Evolutionary conservation across 2,329 filamentous ascomycete species (phyloP).

Genomic region (Neofusicoccum laricinum): DNA sequence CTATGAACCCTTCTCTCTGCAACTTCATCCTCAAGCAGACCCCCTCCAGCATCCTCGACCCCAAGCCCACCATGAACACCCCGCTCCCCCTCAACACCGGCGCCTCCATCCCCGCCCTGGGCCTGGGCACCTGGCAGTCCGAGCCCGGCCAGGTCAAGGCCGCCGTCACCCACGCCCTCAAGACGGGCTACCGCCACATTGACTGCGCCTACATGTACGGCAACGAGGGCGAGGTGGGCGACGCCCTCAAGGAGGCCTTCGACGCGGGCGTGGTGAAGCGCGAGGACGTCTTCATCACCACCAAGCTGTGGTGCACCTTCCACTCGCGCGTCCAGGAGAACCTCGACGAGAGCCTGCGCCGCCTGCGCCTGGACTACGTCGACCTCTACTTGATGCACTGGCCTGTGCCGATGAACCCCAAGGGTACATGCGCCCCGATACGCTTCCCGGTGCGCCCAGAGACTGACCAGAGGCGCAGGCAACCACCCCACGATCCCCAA

Average conservation of each 20-base stretch:
- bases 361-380: conserved; percentile 74
- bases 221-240: conserved; percentile 74
- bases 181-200: conserved; percentile 54
- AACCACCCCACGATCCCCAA: conserved; percentile 75
- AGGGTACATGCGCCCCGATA: conserved; percentile 46
- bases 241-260: conserved; percentile 76
- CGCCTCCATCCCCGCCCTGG: conserved; percentile 37
- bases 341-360: conserved; percentile 69
- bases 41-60: conserved; percentile 34
- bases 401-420: conserved; percentile 77
- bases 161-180: conserved; percentile 47
- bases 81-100: conserved; percentile 40
- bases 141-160: conserved; percentile 46
- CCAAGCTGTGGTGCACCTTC: conserved; percentile 84
- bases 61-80: conserved; percentile 39
- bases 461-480: conserved; percentile 40
- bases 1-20: conserved; percentile 39
- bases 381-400: conserved; percentile 83
- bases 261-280: conserved; percentile 77
- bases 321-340: conserved; percentile 66
- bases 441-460: background rate
- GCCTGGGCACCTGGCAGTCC: conserved; percentile 40
- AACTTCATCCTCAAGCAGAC: conserved; percentile 40
- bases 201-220: conserved; percentile 68
- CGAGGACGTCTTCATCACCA: conserved; percentile 86